These are phyloP conservation scores for Lipomyces starkeyi DNA, from an alignment of 805 yeast genomes.

Conservation along the genomic window DNA sequence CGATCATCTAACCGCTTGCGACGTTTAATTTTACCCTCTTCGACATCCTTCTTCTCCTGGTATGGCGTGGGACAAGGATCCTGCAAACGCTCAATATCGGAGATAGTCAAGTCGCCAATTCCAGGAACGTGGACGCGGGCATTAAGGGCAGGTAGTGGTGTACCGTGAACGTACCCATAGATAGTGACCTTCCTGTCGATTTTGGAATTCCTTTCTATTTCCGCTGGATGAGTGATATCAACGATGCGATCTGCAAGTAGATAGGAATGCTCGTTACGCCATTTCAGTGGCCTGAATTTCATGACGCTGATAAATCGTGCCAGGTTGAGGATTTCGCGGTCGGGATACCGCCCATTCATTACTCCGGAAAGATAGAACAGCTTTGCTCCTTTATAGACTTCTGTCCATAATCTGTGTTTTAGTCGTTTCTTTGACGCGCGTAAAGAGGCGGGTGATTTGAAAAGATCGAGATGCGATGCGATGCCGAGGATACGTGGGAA, in stretches of 20 bases:
- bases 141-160: conserved; percentile 70
- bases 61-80: conserved; percentile 99
- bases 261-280: conserved; percentile 99
- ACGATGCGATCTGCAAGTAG: conserved; percentile 87
- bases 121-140: conserved; percentile 94
- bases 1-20: conserved; percentile 92
- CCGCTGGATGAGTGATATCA: conserved; percentile 91
- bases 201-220: conserved; percentile 77
- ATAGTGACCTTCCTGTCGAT: conserved; percentile 87
- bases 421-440: conserved; percentile 89
- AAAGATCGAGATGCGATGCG: conserved; percentile 92
- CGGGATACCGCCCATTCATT: conserved; percentile 96
- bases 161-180: conserved; percentile 95
- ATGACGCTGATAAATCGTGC: conserved; percentile 93
- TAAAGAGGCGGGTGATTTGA: conserved; percentile 85
- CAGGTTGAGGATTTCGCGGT: conserved; percentile 88
- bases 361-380: conserved; percentile 94
- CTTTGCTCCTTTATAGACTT: conserved; percentile 97
- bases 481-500: conserved; percentile 97
- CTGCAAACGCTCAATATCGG: conserved; percentile 83
- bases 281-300: conserved; percentile 98
- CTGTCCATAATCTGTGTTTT: conserved; percentile 97
- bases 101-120: conserved; percentile 83
- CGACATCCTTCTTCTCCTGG: conserved; percentile 84
- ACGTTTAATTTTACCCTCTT: conserved; percentile 65